Evolutionary conservation across 164 flowering plant species (phyloP), one percentile per base, ranked within the genome.

Genomic region (Umbilicus rupestris): DNA sequence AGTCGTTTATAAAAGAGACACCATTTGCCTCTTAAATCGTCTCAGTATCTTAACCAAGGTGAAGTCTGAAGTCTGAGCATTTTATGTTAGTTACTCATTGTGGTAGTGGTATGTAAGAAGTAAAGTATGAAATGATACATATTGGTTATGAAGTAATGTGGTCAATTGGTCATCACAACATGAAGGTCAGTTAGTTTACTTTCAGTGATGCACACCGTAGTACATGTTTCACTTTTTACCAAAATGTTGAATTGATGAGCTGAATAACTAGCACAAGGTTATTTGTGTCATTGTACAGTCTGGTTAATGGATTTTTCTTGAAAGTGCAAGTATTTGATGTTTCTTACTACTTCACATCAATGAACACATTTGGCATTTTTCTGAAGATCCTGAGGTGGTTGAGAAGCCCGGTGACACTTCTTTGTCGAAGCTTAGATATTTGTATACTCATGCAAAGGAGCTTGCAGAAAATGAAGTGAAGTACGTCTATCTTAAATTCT

Each of bases 381-480:
- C 74, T 77, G 78, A 83, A 93, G 98, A 76, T 78, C 96, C 97
- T 62, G 97, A 90, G 77, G 73, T 87, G 71, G 87, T 86, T 62
- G 98, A 93, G 80, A 93, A 93, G 78, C 82, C 92, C 41, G 96
- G 89, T 63, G 97, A 93, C 71, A 78, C 4, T 68, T 76, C 89
- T 9, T 75, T 91, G 50, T 46, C 78, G 20, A 82, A 58, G 73
- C 87, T 93, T 35, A 89, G 84, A 72, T 58, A 16, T 35, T 73
- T 89, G 24, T 93, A 90, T 72, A 78, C 70, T 37, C 89, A 81
- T 65, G 97, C 92, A 41, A 93, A 82, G 76, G 95, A 86, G 2
- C 87, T 93, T 52, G 79, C 96, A 28, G 98, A 89, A 68, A 78
- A 10, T 74, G 98, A 93, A 90, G 82, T 79, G 55, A 73, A 24